These are phyloP conservation scores for Umbelopsis isabellina DNA, from an alignment of 192 early-diverging fungal genomes.

Conservation along the genomic window DNA sequence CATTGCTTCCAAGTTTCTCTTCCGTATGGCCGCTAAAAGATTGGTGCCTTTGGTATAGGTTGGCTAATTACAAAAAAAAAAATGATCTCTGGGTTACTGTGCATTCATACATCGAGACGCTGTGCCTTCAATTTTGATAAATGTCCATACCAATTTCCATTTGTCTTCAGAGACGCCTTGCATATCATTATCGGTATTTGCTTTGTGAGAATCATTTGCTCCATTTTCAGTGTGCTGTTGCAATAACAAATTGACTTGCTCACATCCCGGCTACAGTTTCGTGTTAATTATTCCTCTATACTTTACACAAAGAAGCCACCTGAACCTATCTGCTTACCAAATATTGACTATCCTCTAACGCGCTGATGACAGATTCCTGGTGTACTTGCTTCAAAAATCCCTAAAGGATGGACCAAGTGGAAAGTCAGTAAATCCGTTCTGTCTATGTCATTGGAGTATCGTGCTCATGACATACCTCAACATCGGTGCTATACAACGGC, in stretches of 20 bases:
- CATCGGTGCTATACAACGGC: conserved; percentile 74
- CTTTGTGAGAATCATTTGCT: conserved; percentile 59
- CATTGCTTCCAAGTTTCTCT: conserved; percentile 2
- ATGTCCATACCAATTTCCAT: background rate
- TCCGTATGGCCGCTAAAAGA: conserved; percentile 3
- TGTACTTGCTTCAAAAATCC: conserved; percentile 74
- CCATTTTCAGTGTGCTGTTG: conserved; percentile 67
- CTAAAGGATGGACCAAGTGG: conserved; percentile 3
- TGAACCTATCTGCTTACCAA: conserved; percentile 27
- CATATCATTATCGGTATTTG: conserved; percentile 66
- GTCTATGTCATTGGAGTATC: background rate
- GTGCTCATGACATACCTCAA: conserved; percentile 49
- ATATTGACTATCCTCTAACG: conserved; percentile 71
- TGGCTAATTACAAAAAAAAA: background rate
- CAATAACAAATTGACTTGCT: conserved; percentile 21
- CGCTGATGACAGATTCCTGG: conserved; percentile 73
- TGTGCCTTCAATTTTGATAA: too few relatives aligned
- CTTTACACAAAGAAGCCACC: conserved; percentile 1
- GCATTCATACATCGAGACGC: too few relatives aligned
- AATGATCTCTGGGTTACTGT: too few relatives aligned
- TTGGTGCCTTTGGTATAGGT: conserved; percentile 7
- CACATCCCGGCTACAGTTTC: background rate
- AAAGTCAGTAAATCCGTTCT: background rate
- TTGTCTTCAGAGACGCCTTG: background rate
- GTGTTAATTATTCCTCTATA: background rate